Percentiles rank a stretch among this genome's conserved stretches.
Evolutionary conservation across 2,329 filamentous ascomycete genomes (phyloP).

Genomic region (Ophiostoma angusticollis): DNA sequence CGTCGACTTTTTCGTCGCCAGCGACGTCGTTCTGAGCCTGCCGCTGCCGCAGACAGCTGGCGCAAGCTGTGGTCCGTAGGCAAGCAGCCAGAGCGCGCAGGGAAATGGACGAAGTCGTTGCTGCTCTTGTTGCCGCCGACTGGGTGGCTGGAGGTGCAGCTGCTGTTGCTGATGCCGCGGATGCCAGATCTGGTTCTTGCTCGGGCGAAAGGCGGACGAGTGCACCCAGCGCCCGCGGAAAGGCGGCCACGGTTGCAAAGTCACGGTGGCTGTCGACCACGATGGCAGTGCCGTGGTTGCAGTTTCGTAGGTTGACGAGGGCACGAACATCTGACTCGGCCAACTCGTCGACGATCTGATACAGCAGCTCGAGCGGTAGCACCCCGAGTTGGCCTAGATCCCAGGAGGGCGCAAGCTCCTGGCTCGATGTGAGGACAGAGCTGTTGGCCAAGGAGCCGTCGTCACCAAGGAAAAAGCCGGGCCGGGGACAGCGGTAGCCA

Average conservation of each 20-base stretch:
- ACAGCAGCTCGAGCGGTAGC: conserved; percentile 12
- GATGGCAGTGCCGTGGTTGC: conserved; percentile 9
- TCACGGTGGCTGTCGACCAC: conserved; percentile 10
- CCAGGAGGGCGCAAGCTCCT: conserved; percentile 4
- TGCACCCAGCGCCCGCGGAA: conserved; percentile 12
- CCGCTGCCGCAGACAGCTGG: conserved; percentile 7
- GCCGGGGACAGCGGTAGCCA: conserved; percentile 12
- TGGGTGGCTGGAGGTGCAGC: background rate
- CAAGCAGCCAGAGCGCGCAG: conserved; percentile 9
- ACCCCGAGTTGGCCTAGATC: conserved; percentile 8
- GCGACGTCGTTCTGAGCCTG: background rate
- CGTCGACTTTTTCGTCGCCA: background rate
- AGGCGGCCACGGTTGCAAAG: conserved; percentile 11
- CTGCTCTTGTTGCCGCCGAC: background rate
- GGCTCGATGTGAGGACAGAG: conserved; percentile 3
- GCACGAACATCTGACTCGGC: conserved; percentile 8
- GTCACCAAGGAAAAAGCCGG: conserved; percentile 14
- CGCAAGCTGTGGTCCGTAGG: conserved; percentile 8
- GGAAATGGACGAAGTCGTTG: background rate
- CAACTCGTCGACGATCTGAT: conserved; percentile 8
- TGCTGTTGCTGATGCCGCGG: too few relatives aligned
- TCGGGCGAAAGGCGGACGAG: conserved; percentile 9
- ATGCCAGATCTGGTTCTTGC: too few relatives aligned
- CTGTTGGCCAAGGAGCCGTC: conserved; percentile 8
- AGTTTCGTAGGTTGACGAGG: conserved; percentile 11